These are phyloP conservation scores for Phytopythium boreale DNA, from an alignment of 352 stramenopile genomes.

Conservation along the genomic window DNA sequence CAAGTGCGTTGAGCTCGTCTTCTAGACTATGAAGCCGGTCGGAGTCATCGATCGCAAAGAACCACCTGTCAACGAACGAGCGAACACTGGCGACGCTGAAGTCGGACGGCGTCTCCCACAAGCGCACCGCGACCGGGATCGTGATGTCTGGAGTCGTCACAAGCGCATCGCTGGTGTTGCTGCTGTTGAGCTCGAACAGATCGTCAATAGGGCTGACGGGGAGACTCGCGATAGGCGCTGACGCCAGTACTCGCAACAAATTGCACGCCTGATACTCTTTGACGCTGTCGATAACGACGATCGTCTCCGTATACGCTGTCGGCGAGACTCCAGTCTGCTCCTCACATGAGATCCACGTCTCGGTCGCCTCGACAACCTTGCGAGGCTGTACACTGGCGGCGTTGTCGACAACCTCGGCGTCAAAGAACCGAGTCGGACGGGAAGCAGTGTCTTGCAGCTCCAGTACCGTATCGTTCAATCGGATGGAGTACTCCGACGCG, in stretches of 20 bases:
- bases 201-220: conserved; percentile 27
- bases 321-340: conserved; percentile 3
- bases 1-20: conserved; percentile 16
- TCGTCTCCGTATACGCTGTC: conserved; percentile 24
- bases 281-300: conserved; percentile 21
- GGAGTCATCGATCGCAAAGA: conserved; percentile 31
- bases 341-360: conserved; percentile 39
- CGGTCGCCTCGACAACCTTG: conserved; percentile 32
- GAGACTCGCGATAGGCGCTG: conserved; percentile 10
- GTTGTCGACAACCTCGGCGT: conserved; percentile 37
- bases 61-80: conserved; percentile 46
- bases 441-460: conserved; percentile 42
- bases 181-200: conserved; percentile 56
- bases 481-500: conserved; percentile 21
- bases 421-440: conserved; percentile 44
- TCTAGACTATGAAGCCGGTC: conserved; percentile 16
- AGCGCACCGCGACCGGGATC: conserved; percentile 27
- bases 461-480: conserved; percentile 28
- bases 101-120: conserved; percentile 27
- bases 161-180: background rate
- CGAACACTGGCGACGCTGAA: conserved; percentile 38
- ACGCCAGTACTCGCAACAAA: conserved; percentile 36
- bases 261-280: conserved; percentile 52
- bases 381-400: conserved; percentile 36
- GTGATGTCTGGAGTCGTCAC: conserved; percentile 24